These are phyloP conservation scores for Carex littledalei DNA, from an alignment of 176 grass and related monocot species.

Conservation along the genomic window DNA sequence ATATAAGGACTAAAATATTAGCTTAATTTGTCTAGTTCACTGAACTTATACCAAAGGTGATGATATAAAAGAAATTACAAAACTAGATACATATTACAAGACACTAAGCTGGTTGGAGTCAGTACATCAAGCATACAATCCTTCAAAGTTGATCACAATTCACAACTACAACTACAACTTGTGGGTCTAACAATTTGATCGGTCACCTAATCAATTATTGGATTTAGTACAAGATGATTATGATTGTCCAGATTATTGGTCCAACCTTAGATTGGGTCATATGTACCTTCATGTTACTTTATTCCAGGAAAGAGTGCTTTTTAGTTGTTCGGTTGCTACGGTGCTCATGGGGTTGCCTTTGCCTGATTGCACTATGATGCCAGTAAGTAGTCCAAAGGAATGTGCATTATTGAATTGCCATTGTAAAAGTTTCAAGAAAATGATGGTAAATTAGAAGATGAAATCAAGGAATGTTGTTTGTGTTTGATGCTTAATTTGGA, in stretches of 20 bases:
- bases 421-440: not conserved
- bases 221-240: not conserved
- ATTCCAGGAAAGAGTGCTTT: constrained; percentile 13
- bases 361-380: constrained; percentile 9
- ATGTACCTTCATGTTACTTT: constrained; percentile 20
- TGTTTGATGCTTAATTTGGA: not conserved
- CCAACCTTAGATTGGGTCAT: constrained; percentile 3
- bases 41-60: not conserved
- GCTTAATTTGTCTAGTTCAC: not conserved
- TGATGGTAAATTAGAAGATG: not conserved
- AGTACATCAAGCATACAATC: not conserved
- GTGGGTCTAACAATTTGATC: constrained; percentile 6
- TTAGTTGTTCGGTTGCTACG: constrained; percentile 18
- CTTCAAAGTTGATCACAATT: not conserved
- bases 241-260: not conserved
- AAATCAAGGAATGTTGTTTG: not conserved
- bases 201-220: constrained; percentile 5
- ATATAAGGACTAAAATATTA: not conserved
- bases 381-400: not conserved
- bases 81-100: not conserved
- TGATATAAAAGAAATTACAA: not conserved
- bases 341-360: constrained; percentile 10
- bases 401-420: not conserved
- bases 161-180: not conserved
- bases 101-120: not conserved